These are phyloP conservation scores for Microdochium paspali DNA, from an alignment of 2,329 filamentous ascomycete species.

Conservation along the genomic window DNA sequence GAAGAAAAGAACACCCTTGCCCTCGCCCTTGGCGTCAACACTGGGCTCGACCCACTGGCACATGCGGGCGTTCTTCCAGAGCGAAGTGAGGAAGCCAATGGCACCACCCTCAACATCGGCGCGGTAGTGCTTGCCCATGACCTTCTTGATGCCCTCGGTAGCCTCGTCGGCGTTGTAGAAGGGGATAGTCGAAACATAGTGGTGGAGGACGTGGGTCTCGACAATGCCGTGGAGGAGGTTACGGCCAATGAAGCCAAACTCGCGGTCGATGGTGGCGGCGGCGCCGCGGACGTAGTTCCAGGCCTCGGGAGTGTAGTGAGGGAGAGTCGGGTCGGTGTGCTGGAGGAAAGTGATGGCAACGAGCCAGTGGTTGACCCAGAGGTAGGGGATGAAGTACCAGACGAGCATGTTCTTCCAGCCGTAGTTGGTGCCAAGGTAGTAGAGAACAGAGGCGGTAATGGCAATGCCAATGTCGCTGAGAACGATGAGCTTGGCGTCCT, in stretches of 20 bases:
- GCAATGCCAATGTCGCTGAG: constrained; percentile 77
- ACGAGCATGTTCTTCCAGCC: constrained; percentile 82
- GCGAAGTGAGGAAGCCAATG: constrained; percentile 71
- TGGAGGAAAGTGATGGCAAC: constrained; percentile 97
- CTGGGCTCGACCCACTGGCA: constrained; percentile 98
- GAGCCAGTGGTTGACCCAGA: constrained; percentile 99
- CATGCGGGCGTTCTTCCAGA: constrained; percentile 73
- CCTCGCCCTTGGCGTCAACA: constrained; percentile 68
- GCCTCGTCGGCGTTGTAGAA: constrained; percentile 97
- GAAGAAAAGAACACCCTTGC: constrained; percentile 85
- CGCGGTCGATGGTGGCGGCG: constrained; percentile 90
- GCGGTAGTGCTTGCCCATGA: constrained; percentile 96
- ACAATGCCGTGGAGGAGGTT: constrained; percentile 90
- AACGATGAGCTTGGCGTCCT: constrained; percentile 78
- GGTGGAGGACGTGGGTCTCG: constrained; percentile 95
- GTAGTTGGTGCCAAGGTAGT: constrained; percentile 63
- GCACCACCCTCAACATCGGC: constrained; percentile 68
- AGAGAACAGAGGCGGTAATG: constrained; percentile 52
- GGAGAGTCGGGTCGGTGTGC: constrained; percentile 89
- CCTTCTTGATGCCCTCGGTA: constrained; percentile 81
- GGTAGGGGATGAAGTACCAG: constrained; percentile 91
- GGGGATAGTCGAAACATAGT: constrained; percentile 92
- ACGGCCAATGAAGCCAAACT: constrained; percentile 93
- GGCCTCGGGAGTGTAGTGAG: constrained; percentile 76
- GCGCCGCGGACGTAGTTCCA: constrained; percentile 95